Conservation (phyloP, 208 protist genomes). For the Polymyxa betae region DNA sequence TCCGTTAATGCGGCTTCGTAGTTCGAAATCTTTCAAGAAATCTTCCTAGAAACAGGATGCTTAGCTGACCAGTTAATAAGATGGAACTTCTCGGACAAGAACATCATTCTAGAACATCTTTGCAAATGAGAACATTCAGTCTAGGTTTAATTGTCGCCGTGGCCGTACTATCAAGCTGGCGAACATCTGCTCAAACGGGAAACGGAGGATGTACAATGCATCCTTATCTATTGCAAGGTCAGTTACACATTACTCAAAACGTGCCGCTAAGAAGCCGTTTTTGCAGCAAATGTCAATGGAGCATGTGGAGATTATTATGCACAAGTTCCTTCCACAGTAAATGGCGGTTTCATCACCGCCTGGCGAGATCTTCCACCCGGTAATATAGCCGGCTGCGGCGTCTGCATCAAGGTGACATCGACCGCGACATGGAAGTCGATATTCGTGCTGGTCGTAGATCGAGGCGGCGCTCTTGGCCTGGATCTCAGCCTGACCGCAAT, state of each 20-base stretch:
- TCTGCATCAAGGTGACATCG: background rate
- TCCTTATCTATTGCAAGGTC: background rate
- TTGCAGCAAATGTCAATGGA: background rate
- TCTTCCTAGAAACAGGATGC: too few species aligned
- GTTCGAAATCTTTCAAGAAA: too few species aligned
- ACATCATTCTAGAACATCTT: too few species aligned
- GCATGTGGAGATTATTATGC: background rate
- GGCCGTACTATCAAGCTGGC: too few species aligned
- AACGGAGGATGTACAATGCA: background rate
- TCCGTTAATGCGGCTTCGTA: too few species aligned
- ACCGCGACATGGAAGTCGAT: background rate
- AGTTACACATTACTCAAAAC: background rate
- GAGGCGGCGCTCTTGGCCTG: background rate
- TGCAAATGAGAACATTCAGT: too few species aligned
- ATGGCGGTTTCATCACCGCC: background rate
- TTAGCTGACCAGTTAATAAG: too few species aligned
- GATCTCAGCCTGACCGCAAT: background rate
- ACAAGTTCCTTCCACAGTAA: background rate
- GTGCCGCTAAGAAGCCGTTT: background rate
- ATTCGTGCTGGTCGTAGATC: background rate
- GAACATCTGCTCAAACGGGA: background rate
- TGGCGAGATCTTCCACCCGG: background rate
- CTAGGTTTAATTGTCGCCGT: too few species aligned
- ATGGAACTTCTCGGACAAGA: too few species aligned
- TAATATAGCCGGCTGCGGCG: background rate